Evolutionary conservation across 108 stramenopile genomes (phyloP).

Genomic region (Pseudonitzschia pungens): DNA sequence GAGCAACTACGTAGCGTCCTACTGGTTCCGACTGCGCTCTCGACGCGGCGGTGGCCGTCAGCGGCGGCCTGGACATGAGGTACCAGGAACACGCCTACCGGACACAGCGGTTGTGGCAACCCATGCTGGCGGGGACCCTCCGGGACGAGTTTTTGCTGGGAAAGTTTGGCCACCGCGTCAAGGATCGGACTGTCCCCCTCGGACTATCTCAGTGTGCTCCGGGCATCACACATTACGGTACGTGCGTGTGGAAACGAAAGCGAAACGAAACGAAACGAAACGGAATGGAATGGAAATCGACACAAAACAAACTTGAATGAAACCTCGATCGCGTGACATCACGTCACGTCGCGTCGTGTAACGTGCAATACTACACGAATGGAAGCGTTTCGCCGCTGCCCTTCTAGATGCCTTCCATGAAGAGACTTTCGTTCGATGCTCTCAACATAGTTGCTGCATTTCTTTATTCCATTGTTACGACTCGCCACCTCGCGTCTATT

Average conservation of each 20-base stretch:
- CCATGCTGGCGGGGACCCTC: constrained; percentile 71
- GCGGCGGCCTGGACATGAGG: constrained; percentile 86
- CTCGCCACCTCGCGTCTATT: too few relatives aligned
- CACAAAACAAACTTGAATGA: too few relatives aligned
- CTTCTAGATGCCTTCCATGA: too few relatives aligned
- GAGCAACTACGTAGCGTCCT: constrained; percentile 80
- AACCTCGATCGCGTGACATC: neutral
- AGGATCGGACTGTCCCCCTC: constrained; percentile 46
- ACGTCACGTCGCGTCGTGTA: neutral
- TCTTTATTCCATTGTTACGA: too few relatives aligned
- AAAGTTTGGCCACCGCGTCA: constrained; percentile 68
- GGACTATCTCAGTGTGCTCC: constrained; percentile 54
- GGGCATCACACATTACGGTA: constrained; percentile 67
- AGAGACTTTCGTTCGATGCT: too few relatives aligned
- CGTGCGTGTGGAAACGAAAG: constrained; percentile 8
- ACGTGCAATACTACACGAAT: neutral
- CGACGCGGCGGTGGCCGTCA: constrained; percentile 74
- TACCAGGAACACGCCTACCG: constrained; percentile 60
- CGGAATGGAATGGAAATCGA: too few relatives aligned
- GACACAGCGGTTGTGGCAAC: constrained; percentile 88
- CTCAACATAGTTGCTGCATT: too few relatives aligned
- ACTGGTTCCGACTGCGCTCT: constrained; percentile 63
- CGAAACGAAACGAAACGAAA: too few relatives aligned
- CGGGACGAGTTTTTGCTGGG: constrained; percentile 64
- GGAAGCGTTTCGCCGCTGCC: neutral